Conservation (phyloP, 2,329 filamentous ascomycete genomes). For the Bretziella fagacearum region DNA sequence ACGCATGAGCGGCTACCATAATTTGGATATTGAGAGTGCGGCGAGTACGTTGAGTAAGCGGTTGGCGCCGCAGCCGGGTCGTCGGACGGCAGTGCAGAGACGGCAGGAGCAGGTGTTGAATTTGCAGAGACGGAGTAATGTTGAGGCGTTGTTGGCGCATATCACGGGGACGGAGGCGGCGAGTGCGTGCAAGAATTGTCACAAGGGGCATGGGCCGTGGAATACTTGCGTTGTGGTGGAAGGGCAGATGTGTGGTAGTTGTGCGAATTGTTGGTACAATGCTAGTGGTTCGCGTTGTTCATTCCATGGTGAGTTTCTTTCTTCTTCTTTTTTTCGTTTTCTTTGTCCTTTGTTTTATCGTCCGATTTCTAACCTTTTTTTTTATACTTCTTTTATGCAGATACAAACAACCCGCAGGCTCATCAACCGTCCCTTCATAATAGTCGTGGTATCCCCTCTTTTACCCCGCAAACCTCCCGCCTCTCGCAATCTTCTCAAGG, state of each 20-base stretch:
- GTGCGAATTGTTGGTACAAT: slow-evolving; percentile 48
- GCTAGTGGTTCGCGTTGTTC: slow-evolving; percentile 42
- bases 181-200: slow-evolving; percentile 41
- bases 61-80: slow-evolving; percentile 31
- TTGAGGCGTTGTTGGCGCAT: slow-evolving; percentile 41
- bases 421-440: slow-evolving; percentile 18
- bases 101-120: slow-evolving; percentile 38
- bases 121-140: slow-evolving; percentile 39
- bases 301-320: slow-evolving; percentile 34
- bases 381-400: slow-evolving; percentile 18
- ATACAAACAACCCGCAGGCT: slow-evolving; percentile 28
- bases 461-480: slow-evolving; percentile 14
- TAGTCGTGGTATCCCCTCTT: slow-evolving; percentile 7
- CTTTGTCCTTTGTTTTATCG: background rate
- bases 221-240: slow-evolving; percentile 40
- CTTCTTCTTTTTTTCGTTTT: background rate
- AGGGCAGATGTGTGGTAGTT: slow-evolving; percentile 44
- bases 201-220: slow-evolving; percentile 44
- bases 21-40: slow-evolving; percentile 28
- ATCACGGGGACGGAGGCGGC: slow-evolving; percentile 33
- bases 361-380: background rate
- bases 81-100: slow-evolving; percentile 35
- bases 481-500: slow-evolving; percentile 14
- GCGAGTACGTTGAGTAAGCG: slow-evolving; percentile 36
- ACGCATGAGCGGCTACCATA: slow-evolving; percentile 28